These are phyloP conservation scores for Syzygium malaccense DNA, from an alignment of 441 rosid genomes.

Conservation along the genomic window DNA sequence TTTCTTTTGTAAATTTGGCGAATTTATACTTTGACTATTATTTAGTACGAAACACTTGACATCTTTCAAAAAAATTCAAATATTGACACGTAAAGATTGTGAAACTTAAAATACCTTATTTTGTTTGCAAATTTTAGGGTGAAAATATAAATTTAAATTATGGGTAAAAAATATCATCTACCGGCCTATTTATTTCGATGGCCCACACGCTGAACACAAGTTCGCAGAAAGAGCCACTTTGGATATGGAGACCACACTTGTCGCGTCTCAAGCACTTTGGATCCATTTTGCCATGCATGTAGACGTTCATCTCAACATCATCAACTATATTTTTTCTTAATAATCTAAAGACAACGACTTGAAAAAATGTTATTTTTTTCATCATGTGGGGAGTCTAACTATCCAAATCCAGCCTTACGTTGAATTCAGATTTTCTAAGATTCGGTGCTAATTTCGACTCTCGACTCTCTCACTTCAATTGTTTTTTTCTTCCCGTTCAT, in stretches of 20 bases:
- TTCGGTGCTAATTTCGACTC: rapidly evolving
- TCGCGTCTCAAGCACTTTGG: not conserved
- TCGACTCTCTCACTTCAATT: not conserved
- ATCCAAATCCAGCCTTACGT: rapidly evolving
- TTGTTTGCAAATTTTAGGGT: not conserved
- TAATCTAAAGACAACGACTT: not conserved
- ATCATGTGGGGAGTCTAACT: not conserved
- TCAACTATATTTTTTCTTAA: not conserved
- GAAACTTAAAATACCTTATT: not conserved
- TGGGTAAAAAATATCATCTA: not conserved
- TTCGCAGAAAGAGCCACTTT: not conserved
- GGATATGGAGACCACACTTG: not conserved
- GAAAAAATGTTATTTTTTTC: rapidly evolving
- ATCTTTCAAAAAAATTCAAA: not conserved
- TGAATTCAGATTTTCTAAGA: not conserved
- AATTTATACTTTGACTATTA: not conserved
- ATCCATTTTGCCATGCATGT: not conserved
- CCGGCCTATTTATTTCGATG: not conserved
- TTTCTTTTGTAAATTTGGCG: not conserved
- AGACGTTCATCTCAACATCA: not conserved
- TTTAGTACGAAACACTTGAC: not conserved
- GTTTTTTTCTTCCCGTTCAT: rapidly evolving
- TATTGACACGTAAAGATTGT: not conserved
- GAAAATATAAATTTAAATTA: not conserved
- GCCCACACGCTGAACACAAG: not conserved